phyloP scores from a whole-genome alignment of 345 rosid species.

The Hibiscus tridactylites region DNA sequence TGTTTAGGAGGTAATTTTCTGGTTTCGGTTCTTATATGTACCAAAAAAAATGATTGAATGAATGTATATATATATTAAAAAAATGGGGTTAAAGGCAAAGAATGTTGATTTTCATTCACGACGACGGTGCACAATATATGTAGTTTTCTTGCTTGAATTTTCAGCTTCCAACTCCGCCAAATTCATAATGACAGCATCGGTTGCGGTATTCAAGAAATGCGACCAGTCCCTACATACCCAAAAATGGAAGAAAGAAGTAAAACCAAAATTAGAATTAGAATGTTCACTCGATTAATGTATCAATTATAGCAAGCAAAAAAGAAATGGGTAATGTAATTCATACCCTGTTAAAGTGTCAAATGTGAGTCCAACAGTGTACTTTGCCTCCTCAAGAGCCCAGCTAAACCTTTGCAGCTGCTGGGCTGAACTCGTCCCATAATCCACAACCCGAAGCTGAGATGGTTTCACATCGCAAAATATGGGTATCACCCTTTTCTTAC shows the following conservation, averaged over 20 bases:
- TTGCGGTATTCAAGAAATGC: conserved; percentile 47
- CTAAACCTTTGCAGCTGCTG: conserved; percentile 36
- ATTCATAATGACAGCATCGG: conserved; percentile 60
- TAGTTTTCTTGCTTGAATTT: conserved; percentile 8
- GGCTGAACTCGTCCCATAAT: conserved; percentile 23
- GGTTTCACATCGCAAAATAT: conserved; percentile 81
- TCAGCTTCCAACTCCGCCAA: conserved; percentile 50
- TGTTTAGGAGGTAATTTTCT: neutral
- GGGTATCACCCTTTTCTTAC: conserved; percentile 61
- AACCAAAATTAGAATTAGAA: neutral
- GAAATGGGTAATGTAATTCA: neutral
- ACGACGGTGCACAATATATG: conserved; percentile 13
- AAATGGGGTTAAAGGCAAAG: neutral
- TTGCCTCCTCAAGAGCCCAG: conserved; percentile 60
- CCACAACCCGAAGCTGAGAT: conserved; percentile 48
- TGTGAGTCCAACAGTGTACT: conserved; percentile 73
- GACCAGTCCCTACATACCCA: conserved; percentile 65
- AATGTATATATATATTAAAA: neutral
- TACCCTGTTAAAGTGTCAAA: conserved; percentile 72
- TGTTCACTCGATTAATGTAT: neutral
- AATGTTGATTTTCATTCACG: neutral
- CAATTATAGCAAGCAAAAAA: neutral
- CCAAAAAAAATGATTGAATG: neutral
- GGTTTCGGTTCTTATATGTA: neutral
- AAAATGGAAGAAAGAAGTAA: neutral